A percentile compares a stretch with the other conserved stretches of the same genome.
Conservation (phyloP, 2,329 filamentous ascomycete genomes). For the Paraphoma chrysanthemicola region DNA sequence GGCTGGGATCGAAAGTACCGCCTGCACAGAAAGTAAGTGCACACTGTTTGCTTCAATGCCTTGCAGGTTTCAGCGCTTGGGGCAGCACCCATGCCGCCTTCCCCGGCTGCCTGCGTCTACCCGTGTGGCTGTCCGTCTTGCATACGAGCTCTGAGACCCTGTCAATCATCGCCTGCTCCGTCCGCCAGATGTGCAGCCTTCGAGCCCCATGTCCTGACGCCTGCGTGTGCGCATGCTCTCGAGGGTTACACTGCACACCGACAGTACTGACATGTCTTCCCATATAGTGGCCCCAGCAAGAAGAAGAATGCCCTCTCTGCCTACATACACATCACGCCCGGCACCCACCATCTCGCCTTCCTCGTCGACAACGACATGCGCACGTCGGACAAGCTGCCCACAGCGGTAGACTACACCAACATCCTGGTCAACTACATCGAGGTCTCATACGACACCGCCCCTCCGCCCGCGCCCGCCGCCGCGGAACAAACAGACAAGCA, state of each 20-base stretch:
- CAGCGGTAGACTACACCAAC: slow-evolving; percentile 96
- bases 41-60: slow-evolving; percentile 30
- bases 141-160: slow-evolving; percentile 20
- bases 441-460: slow-evolving; percentile 77
- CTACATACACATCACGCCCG: slow-evolving; percentile 82
- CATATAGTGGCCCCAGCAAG: slow-evolving; percentile 48
- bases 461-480: slow-evolving; percentile 31
- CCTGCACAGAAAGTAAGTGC: slow-evolving; percentile 79
- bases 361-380: slow-evolving; percentile 93
- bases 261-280: slow-evolving; percentile 34
- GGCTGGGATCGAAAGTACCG: slow-evolving; percentile 96
- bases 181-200: slow-evolving; percentile 14
- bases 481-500: slow-evolving; percentile 23
- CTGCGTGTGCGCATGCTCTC: slow-evolving; percentile 18
- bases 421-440: slow-evolving; percentile 99
- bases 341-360: slow-evolving; percentile 96
- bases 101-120: slow-evolving; percentile 20
- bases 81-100: slow-evolving; percentile 2
- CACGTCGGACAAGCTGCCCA: slow-evolving; percentile 85
- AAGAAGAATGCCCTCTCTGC: slow-evolving; percentile 71
- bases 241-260: slow-evolving; percentile 40
- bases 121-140: slow-evolving; percentile 30
- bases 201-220: slow-evolving; percentile 10
- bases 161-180: slow-evolving; percentile 18
- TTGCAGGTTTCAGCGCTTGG: slow-evolving; percentile 16